These are phyloP conservation scores for Glycine tomentella DNA, from an alignment of 306 rosid genomes.

Conservation along the genomic window DNA sequence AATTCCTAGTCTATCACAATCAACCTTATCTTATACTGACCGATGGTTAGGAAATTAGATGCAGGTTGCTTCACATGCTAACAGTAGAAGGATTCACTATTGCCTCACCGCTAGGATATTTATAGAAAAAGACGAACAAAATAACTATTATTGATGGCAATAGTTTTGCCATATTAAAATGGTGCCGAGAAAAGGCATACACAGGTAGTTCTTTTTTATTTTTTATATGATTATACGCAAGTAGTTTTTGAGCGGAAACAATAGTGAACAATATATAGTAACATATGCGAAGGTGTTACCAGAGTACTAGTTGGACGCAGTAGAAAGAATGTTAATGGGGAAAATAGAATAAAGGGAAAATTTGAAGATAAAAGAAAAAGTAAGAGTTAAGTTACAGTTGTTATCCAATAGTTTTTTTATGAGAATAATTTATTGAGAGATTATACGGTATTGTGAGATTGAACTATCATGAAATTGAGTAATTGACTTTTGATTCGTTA, in stretches of 20 bases:
- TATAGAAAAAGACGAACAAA: constrained; percentile 8
- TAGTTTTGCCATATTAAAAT: constrained; percentile 7
- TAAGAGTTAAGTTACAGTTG: not conserved
- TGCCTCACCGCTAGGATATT: constrained; percentile 12
- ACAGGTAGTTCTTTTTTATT: too few relatives aligned
- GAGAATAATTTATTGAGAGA: not conserved
- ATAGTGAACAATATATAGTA: not conserved
- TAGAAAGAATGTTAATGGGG: not conserved
- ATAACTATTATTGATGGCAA: not conserved
- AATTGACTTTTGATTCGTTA: not conserved
- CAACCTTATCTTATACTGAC: constrained; percentile 20
- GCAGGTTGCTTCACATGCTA: constrained; percentile 33
- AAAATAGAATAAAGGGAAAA: not conserved
- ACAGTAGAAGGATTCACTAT: not conserved
- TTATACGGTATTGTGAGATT: not conserved
- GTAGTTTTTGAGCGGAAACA: not conserved
- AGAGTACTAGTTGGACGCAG: not conserved
- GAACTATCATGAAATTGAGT: not conserved
- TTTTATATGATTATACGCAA: too few relatives aligned
- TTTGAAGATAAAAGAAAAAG: too few relatives aligned
- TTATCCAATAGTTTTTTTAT: not conserved
- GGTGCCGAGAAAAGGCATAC: not conserved
- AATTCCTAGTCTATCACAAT: not conserved
- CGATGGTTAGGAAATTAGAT: not conserved
- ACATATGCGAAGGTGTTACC: not conserved